A percentile compares a stretch with the other conserved stretches of the same genome.
Evolutionary conservation across 208 protist genomes (phyloP).

Genomic region (Zelonia costaricensis): DNA sequence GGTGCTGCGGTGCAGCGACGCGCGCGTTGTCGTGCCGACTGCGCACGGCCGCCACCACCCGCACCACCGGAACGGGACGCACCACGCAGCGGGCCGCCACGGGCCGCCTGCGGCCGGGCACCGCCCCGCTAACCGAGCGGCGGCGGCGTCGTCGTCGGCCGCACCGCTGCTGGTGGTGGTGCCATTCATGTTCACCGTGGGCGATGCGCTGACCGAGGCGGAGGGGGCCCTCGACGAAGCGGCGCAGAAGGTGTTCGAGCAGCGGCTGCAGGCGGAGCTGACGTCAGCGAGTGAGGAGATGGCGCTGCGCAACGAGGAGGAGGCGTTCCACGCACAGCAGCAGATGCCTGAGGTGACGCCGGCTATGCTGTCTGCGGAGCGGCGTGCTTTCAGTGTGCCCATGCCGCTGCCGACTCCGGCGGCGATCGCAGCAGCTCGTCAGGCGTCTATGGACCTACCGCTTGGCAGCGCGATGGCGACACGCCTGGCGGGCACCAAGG

Average conservation of each 20-base stretch:
- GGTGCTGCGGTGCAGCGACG: slow-evolving; percentile 26
- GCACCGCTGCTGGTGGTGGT: slow-evolving; percentile 47
- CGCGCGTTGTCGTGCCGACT: slow-evolving; percentile 11
- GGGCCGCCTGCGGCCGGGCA: slow-evolving; percentile 1
- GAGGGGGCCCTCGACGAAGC: slow-evolving; percentile 73
- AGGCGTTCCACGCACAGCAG: slow-evolving; percentile 74
- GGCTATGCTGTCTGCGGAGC: slow-evolving; percentile 25
- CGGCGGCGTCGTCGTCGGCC: too few species aligned
- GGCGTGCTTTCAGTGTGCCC: slow-evolving; percentile 51
- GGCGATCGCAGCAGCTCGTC: slow-evolving; percentile 43
- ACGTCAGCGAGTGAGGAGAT: slow-evolving; percentile 54
- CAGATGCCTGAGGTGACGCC: slow-evolving; percentile 68
- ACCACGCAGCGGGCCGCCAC: too few species aligned
- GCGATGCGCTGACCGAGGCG: slow-evolving; percentile 82
- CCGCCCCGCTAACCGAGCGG: too few species aligned
- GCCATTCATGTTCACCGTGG: slow-evolving; percentile 75
- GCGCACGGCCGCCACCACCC: slow-evolving; percentile 6
- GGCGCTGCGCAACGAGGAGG: slow-evolving; percentile 82
- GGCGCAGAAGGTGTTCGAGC: slow-evolving; percentile 64
- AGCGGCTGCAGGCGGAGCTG: slow-evolving; percentile 56
- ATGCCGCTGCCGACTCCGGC: slow-evolving; percentile 53
- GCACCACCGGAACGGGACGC: slow-evolving; percentile 2
- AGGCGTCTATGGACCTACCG: slow-evolving; percentile 35
- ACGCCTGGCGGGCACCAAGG: slow-evolving; percentile 42
- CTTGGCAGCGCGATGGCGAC: slow-evolving; percentile 34